Percentiles rank a stretch among this genome's conserved stretches.
Evolutionary conservation across 2,329 filamentous ascomycete species (phyloP).

Genomic region (Zasmidium angulare): DNA sequence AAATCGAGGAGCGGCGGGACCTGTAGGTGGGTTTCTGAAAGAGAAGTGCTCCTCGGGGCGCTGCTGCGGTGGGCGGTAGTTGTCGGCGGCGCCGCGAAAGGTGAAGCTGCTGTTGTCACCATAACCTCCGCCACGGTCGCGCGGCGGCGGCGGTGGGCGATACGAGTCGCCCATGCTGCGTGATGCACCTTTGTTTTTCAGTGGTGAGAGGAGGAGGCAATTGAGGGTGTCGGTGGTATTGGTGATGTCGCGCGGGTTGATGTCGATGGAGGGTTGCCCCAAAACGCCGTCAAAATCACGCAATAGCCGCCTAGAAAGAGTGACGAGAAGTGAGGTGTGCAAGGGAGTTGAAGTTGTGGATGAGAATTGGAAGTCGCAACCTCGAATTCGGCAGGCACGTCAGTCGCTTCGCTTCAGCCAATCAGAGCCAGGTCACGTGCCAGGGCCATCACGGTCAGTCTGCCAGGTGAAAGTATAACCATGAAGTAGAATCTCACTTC

Average conservation of each 20-base stretch:
- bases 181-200: not conserved
- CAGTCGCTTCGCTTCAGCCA: too few relatives aligned
- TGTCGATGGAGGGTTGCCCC: not conserved
- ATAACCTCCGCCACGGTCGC: not conserved
- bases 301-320: not conserved
- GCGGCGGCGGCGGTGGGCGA: slow-evolving; percentile 2
- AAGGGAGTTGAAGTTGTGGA: not conserved
- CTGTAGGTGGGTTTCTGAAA: slow-evolving; percentile 22
- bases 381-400: not conserved
- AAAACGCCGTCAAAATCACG: slow-evolving; percentile 1
- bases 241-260: not conserved
- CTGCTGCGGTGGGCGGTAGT: slow-evolving; percentile 8
- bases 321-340: not conserved
- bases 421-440: too few relatives aligned
- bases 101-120: slow-evolving; percentile 18
- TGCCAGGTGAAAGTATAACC: too few relatives aligned
- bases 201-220: not conserved
- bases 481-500: too few relatives aligned
- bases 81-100: slow-evolving; percentile 26
- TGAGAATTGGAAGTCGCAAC: not conserved
- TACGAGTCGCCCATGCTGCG: slow-evolving; percentile 16
- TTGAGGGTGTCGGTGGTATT: not conserved
- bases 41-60: slow-evolving; percentile 23
- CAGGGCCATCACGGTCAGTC: too few relatives aligned
- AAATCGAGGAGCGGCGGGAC: slow-evolving; percentile 24